Base-by-base conservation (phyloP, 2,329 filamentous ascomycete species). In the Diaporthe sp. region DNA sequence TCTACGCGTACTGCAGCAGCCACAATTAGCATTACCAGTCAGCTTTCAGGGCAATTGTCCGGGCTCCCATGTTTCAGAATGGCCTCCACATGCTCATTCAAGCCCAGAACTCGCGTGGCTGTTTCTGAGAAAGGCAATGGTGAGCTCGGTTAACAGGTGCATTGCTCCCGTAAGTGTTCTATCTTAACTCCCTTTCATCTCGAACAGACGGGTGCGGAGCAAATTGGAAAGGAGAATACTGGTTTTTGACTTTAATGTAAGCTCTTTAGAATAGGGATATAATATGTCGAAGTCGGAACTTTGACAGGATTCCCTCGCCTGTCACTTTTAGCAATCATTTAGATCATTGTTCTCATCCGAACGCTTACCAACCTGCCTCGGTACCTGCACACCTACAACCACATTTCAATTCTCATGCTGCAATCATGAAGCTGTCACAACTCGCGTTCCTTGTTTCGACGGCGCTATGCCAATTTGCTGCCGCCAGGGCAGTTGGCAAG, bases 381-480 rank as follows among this genome's bases (percentile, higher is more conserved):
- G n/a, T n/a, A 33, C 19, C 40, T n/a, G 30, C 28, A 47, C 22
- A 50, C 28, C 61, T 13, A 8, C 28, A 66, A 35, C 40, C 61
- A 4, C 30, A n/a, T 17, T 19, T 9, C 2, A 8, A 28, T 4
- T 8, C 12, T 9, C 3, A 8, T n/a, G 13, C 61, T n/a, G 42
- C 61, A 4, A 74, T 13, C 67, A 74, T 74, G 72, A 71, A 71
- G 55, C 10, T 19, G 9, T 47, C 47, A 8, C 25, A 52, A 12
- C 4, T 33, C 45, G 57, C 47, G 12, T 17, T 28, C 35, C 45
- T 69, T 38, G 12, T 70, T 13, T 35, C 54, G 25, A 69, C 19
- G 15, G 40, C 45, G 6, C 58, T 80, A 25, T 71, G 38, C 28
- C 79, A 80, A 45, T 72, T 82, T 47, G 77, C 76, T 66, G 69